Conservation (phyloP, 164 flowering plant species). For the Akebia trifoliata region DNA sequence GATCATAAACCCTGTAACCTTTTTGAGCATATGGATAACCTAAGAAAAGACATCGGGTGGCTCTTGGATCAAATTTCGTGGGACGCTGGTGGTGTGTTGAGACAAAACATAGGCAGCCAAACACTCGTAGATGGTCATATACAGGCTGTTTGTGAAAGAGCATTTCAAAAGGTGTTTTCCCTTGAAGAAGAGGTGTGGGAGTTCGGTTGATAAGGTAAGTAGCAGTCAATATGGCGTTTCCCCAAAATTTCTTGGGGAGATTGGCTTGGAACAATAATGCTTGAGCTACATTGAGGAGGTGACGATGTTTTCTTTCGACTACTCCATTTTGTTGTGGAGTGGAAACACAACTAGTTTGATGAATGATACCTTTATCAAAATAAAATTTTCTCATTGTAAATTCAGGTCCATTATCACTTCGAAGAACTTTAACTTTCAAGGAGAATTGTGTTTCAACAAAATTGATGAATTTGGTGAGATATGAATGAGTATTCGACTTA, state of each 20-base stretch:
- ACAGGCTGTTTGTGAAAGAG: conserved; percentile 11
- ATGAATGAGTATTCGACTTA: conserved; percentile 7
- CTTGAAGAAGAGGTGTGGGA: conserved; percentile 1
- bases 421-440: too few relatives aligned
- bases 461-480: conserved; percentile 6
- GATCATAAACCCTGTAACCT: conserved; percentile 10
- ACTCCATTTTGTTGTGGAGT: too few relatives aligned
- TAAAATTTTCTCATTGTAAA: too few relatives aligned
- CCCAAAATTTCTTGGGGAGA: conserved; percentile 21
- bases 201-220: conserved; percentile 20
- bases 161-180: conserved; percentile 16
- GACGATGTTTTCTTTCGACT: conserved; percentile 20
- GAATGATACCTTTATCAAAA: too few relatives aligned
- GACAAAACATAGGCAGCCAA: conserved; percentile 21
- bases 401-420: too few relatives aligned
- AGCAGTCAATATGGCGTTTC: conserved; percentile 11
- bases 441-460: too few relatives aligned
- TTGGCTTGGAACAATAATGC: conserved; percentile 22
- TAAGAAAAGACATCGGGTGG: conserved; percentile 5
- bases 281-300: conserved; percentile 12
- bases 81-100: background rate
- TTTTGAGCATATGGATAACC: conserved; percentile 15
- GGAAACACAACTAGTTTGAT: too few relatives aligned
- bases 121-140: conserved; percentile 3
- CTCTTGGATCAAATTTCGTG: conserved; percentile 15